Evolutionary conservation across 2,329 filamentous ascomycete species (phyloP).

Genomic region (Alternaria metachromatica): DNA sequence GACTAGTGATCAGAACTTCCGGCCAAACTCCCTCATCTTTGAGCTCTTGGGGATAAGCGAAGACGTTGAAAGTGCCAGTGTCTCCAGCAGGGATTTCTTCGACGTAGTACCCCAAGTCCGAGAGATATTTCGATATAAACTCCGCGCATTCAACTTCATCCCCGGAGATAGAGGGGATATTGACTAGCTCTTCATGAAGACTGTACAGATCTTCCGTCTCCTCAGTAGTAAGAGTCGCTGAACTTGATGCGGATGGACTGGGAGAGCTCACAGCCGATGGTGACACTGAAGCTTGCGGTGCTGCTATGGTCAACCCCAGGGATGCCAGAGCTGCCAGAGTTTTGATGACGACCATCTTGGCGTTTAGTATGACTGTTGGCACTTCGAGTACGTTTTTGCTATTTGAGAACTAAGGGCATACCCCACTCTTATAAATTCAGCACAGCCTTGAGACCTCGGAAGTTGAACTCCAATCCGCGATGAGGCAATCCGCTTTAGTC

Average conservation of each 20-base stretch:
- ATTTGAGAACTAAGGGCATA: background rate
- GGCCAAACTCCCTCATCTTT: constrained; percentile 51
- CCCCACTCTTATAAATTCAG: background rate
- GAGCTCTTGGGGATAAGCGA: constrained; percentile 63
- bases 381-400: background rate
- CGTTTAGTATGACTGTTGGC: background rate
- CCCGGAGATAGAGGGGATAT: constrained; percentile 49
- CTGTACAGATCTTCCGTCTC: constrained; percentile 31
- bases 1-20: constrained; percentile 72
- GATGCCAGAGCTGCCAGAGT: background rate
- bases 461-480: background rate
- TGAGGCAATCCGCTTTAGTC: background rate
- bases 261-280: constrained; percentile 8
- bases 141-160: constrained; percentile 71
- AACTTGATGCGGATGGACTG: background rate
- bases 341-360: constrained; percentile 1
- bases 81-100: constrained; percentile 52
- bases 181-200: constrained; percentile 33
- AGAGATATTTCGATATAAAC: constrained; percentile 72
- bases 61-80: constrained; percentile 71
- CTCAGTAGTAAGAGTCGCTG: constrained; percentile 13
- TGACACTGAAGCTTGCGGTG: constrained; percentile 10
- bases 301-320: background rate
- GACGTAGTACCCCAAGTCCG: constrained; percentile 58
- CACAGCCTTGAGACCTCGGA: too few species aligned